Base-by-base conservation (phyloP, 306 rosid species). In the Inga oerstediana region DNA sequence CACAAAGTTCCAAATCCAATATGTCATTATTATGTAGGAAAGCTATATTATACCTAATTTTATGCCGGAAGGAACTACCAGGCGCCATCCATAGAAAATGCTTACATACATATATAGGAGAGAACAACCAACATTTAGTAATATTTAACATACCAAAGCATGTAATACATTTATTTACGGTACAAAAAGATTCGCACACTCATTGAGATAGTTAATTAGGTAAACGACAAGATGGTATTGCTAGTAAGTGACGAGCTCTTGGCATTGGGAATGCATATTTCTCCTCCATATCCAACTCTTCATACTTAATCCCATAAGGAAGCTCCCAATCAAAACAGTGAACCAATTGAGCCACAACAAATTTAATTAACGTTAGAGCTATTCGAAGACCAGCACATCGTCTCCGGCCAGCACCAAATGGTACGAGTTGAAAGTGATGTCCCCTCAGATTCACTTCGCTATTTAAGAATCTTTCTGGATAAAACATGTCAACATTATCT, bases 261-360 rank as follows among this genome's bases (percentile, higher is more conserved):
- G 88, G 82, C 14, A 37, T 27, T 37, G 85, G n/a, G 44, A 85
- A n/a, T 2, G 80, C 85, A 72, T 77, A 73, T 59, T 27, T 56
- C 72, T 85, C 85, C 10, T 17, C 52, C 78, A 74, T 74, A 34
- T 80, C 85, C 34, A 82, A 79, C 3, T 81, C 80, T 9, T 32
- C 15, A 17, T 71, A 78, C 8, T 0, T 20, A 1, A 48, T 37
- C 10, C 70, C 83, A 19, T 7, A 1, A 4, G 78, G 83, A n/a
- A 86, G 86, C 67, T 83, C 68, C 84, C 84, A 86, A 24, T 75
- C 62, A 71, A 86, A 83, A 78, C 52, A 83, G 3, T 81, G 88
- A 41, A 77, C 76, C 17, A 85, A 69, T 0, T 85, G 86, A 0
- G 88, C 84, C 27, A 85, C 32, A 2, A 73, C 8, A 10, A 65